Conservation (phyloP, 2,329 filamentous ascomycete genomes). For the Diaporthe australafricana region DNA sequence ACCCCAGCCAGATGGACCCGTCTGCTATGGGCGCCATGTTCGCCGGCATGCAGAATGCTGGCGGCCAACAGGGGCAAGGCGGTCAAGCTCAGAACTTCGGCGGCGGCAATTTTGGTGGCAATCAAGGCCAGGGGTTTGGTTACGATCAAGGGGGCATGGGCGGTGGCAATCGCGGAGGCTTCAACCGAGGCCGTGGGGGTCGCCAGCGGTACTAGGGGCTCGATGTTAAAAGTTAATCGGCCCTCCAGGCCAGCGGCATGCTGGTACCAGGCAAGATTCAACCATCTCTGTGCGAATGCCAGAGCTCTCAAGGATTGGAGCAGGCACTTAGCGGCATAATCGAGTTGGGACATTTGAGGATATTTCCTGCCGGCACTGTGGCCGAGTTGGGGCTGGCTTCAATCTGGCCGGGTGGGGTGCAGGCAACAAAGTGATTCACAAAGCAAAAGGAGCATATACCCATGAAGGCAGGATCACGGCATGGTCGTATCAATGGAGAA, state of each 20-base stretch:
- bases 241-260: neutral
- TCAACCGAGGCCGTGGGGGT: constrained; percentile 47
- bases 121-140: constrained; percentile 62
- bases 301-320: neutral
- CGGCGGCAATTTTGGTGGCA: constrained; percentile 62
- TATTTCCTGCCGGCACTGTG: neutral
- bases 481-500: neutral
- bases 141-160: constrained; percentile 61
- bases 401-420: neutral
- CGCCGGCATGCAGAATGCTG: constrained; percentile 64
- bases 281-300: neutral
- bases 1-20: constrained; percentile 75
- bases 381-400: neutral
- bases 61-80: constrained; percentile 56
- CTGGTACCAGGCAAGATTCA: neutral
- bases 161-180: constrained; percentile 46
- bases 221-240: neutral
- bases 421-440: neutral
- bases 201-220: constrained; percentile 39
- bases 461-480: neutral
- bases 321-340: neutral
- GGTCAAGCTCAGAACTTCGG: constrained; percentile 65
- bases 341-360: neutral
- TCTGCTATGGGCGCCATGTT: constrained; percentile 70
- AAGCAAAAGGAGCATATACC: constrained; percentile 14